These are phyloP conservation scores for Geotrichum phurueaensis DNA, from an alignment of 1,139 yeast genomes.

Conservation along the genomic window DNA sequence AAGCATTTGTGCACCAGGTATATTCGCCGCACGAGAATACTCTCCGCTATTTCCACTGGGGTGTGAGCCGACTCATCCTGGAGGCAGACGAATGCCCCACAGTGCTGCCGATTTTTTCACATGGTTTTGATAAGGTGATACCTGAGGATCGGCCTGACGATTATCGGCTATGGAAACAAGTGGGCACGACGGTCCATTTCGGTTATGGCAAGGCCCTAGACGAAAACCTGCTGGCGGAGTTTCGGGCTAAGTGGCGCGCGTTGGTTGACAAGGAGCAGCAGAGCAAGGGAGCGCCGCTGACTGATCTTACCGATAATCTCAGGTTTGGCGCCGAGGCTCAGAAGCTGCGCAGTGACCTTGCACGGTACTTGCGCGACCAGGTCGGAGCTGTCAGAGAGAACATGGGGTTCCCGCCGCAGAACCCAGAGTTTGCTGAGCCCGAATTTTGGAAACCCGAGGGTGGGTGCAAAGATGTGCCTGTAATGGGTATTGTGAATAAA, in stretches of 20 bases:
- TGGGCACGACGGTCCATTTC: slow-evolving; percentile 54
- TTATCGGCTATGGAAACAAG: slow-evolving; percentile 44
- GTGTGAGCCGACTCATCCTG: slow-evolving; percentile 72
- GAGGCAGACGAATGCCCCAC: slow-evolving; percentile 83
- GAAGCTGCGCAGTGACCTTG: slow-evolving; percentile 59
- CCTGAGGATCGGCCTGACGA: slow-evolving; percentile 56
- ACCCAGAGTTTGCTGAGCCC: slow-evolving; percentile 56
- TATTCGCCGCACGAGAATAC: slow-evolving; percentile 73
- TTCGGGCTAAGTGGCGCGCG: slow-evolving; percentile 61
- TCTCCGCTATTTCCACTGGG: slow-evolving; percentile 96
- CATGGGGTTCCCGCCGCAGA: slow-evolving; percentile 42
- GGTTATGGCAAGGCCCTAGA: slow-evolving; percentile 68
- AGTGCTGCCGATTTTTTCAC: slow-evolving; percentile 79
- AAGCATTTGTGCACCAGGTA: slow-evolving; percentile 85
- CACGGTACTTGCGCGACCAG: slow-evolving; percentile 58
- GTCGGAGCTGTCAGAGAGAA: slow-evolving; percentile 53
- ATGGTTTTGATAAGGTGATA: slow-evolving; percentile 81
- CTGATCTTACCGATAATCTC: slow-evolving; percentile 56
- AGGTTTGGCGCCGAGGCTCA: slow-evolving; percentile 59
- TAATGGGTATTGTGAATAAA: slow-evolving; percentile 19
- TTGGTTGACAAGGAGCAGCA: slow-evolving; percentile 46
- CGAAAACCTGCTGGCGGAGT: slow-evolving; percentile 53
- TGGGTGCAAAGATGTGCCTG: slow-evolving; percentile 18
- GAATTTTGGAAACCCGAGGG: slow-evolving; percentile 53
- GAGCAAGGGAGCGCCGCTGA: slow-evolving; percentile 1